phyloP scores from a whole-genome alignment of 129 eudicot genomes.

The Kitagawia praeruptora region DNA sequence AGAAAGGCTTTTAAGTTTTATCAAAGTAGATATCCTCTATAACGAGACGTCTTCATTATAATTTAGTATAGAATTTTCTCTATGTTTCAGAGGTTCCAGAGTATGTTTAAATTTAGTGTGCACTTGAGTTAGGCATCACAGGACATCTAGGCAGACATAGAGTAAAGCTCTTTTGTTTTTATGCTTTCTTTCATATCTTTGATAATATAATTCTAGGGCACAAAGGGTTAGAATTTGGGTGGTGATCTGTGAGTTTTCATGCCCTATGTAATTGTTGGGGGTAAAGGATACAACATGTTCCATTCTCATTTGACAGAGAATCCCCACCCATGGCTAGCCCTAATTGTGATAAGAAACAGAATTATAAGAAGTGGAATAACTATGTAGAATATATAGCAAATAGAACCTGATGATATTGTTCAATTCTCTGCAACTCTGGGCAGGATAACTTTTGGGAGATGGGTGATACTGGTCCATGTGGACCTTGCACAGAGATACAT shows the following conservation, averaged over 20 bases:
- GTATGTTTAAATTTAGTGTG: not conserved
- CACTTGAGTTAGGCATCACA: not conserved
- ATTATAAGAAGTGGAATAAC: not conserved
- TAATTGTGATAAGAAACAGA: not conserved
- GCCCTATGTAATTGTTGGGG: not conserved
- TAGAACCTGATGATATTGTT: not conserved
- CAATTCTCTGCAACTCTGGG: constrained; percentile 6
- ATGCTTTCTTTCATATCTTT: not conserved
- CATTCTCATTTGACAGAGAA: not conserved
- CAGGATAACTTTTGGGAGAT: constrained; percentile 99
- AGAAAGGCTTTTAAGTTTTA: not conserved
- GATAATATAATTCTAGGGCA: not conserved
- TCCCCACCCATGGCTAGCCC: not conserved
- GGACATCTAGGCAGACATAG: not conserved
- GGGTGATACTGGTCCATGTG: constrained; percentile 99
- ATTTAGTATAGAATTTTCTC: not conserved
- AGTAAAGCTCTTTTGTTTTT: not conserved
- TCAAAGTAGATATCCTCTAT: not conserved
- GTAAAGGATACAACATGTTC: not conserved
- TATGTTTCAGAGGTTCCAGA: not conserved
- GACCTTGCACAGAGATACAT: constrained; percentile 97
- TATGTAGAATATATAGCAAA: not conserved
- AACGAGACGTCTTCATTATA: no score
- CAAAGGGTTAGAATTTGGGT: not conserved
- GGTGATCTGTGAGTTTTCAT: not conserved